A percentile compares a stretch with the other conserved stretches of the same genome.
phyloP scores from a whole-genome alignment of 305 asterid genomes.

The Fraxinus xanthoxyloides region DNA sequence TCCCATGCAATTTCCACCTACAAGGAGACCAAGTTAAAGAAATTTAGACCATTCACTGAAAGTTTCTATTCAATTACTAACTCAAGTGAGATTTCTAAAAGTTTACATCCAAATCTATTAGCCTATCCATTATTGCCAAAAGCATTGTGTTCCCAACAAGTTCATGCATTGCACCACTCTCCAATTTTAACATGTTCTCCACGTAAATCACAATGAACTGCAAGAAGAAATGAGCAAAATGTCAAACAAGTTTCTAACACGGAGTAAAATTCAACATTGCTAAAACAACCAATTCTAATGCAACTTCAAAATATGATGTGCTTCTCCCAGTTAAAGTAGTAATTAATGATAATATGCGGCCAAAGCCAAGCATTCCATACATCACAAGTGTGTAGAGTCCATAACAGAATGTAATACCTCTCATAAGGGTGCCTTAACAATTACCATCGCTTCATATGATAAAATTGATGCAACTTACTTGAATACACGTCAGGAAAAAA shows the following conservation, averaged over 20 bases:
- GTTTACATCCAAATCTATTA: conserved; percentile 90
- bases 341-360: neutral
- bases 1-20: conserved; percentile 90
- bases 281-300: conserved; percentile 3
- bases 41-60: neutral
- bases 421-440: conserved; percentile 9
- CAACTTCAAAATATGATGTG: neutral
- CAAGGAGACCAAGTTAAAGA: conserved; percentile 12
- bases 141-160: conserved; percentile 71
- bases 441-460: neutral
- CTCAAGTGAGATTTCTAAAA: neutral
- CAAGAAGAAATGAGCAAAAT: conserved; percentile 17
- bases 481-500: neutral
- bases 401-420: neutral
- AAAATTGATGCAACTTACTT: neutral
- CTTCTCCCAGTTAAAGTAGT: neutral
- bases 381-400: neutral
- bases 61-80: neutral
- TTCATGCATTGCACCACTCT: conserved; percentile 59
- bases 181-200: conserved; percentile 90
- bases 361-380: conserved; percentile 10
- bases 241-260: neutral
- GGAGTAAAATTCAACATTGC: neutral
- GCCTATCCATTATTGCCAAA: conserved; percentile 56
- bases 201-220: conserved; percentile 59